A percentile compares a stretch with the other conserved stretches of the same genome.
Evolutionary conservation across 495 filamentous ascomycete species (phyloP).

Genomic region (Aspergillus panamensis): DNA sequence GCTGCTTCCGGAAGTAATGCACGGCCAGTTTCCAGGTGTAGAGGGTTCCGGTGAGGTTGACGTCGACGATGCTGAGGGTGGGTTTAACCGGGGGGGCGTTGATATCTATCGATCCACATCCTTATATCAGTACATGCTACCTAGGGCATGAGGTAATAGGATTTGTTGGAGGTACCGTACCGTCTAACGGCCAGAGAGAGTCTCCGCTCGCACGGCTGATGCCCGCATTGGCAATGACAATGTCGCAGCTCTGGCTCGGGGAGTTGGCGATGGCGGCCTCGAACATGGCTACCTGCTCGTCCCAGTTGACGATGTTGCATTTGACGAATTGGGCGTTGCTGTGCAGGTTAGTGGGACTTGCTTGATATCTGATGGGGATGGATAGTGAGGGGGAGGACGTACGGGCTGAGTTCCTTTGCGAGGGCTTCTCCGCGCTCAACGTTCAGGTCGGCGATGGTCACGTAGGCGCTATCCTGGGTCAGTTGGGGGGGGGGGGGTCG

Average conservation of each 20-base stretch:
- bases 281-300: conserved; percentile 20
- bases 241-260: conserved; percentile 20
- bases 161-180: conserved; percentile 20
- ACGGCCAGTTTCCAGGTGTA: conserved; percentile 44
- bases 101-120: conserved; percentile 20
- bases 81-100: conserved; percentile 34
- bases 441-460: conserved; percentile 40
- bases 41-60: conserved; percentile 40
- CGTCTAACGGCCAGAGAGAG: conserved; percentile 31
- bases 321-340: conserved; percentile 24
- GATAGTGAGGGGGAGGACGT: background rate
- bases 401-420: conserved; percentile 22
- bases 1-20: conserved; percentile 41
- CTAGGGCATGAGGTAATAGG: too few species aligned
- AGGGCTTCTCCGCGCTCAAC: conserved; percentile 25
- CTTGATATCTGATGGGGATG: too few species aligned
- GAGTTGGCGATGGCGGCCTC: conserved; percentile 23
- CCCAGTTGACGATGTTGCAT: conserved; percentile 24
- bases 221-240: conserved; percentile 39
- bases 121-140: too few species aligned
- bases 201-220: conserved; percentile 33
- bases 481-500: background rate
- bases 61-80: conserved; percentile 37
- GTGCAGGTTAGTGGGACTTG: background rate
- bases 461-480: conserved; percentile 19